These are phyloP conservation scores for Ophiocytium majus DNA, from an alignment of 352 stramenopile genomes.

Conservation along the genomic window DNA sequence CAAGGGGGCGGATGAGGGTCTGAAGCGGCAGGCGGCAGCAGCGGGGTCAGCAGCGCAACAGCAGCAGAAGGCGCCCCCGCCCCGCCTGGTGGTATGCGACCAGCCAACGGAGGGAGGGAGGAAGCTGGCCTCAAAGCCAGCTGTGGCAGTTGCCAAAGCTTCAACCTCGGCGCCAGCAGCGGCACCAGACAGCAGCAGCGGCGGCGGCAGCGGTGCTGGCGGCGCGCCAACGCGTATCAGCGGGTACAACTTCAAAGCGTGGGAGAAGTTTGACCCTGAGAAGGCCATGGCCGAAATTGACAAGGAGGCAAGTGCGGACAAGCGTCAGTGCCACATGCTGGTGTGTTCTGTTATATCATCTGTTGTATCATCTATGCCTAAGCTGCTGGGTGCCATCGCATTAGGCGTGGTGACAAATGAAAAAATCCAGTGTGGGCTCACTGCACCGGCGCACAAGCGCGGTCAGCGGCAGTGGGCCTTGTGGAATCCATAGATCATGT, in stretches of 20 bases:
- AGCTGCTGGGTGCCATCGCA: no score
- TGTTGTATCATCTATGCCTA: no score
- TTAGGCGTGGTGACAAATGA: no score
- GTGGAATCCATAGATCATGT: no score
- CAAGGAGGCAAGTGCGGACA: constrained; percentile 33
- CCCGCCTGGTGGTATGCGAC: not conserved
- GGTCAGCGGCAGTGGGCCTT: no score
- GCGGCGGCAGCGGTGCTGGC: not conserved
- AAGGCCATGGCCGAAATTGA: constrained; percentile 33
- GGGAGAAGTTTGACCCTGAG: constrained; percentile 47
- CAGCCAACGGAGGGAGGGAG: not conserved
- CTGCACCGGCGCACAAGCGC: no score
- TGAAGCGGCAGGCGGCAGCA: not conserved
- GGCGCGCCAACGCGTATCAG: not conserved
- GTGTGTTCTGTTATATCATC: no score
- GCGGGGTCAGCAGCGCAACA: not conserved
- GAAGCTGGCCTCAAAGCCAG: no score
- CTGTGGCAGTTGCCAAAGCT: no score
- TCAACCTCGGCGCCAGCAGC: not conserved
- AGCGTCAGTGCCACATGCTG: no score
- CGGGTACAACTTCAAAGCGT: constrained; percentile 51
- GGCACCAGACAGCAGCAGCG: not conserved
- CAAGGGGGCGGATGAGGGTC: not conserved
- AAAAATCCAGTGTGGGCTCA: no score
- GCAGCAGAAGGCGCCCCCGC: not conserved